These are phyloP conservation scores for Vairimorpha necatrix DNA, from an alignment of 371 early-diverging fungal species.

Conservation along the genomic window DNA sequence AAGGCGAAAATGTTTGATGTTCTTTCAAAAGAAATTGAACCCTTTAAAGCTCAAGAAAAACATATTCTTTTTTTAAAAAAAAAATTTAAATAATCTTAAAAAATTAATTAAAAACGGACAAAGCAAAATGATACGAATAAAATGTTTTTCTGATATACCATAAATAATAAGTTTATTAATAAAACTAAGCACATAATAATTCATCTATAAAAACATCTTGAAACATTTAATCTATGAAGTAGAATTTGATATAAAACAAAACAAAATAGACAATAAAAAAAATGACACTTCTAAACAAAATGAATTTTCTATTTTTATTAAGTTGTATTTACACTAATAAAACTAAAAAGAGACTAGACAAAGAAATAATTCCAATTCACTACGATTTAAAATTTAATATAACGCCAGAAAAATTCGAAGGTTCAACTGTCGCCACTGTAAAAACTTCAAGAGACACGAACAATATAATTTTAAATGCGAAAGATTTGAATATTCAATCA, in stretches of 20 bases:
- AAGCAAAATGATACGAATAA: no score
- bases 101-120: no score
- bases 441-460: neutral
- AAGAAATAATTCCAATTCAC: conserved; percentile 6
- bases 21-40: no score
- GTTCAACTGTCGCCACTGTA: neutral
- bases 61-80: no score
- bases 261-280: neutral
- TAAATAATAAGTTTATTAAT: no score
- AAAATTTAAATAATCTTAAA: no score
- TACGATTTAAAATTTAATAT: conserved; percentile 21
- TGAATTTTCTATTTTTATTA: neutral
- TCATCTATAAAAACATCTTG: neutral
- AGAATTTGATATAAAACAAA: neutral
- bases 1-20: no score
- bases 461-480: conserved; percentile 20
- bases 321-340: neutral
- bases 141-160: no score
- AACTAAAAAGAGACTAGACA: neutral
- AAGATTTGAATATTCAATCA: neutral
- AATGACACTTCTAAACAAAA: neutral
- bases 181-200: no score
- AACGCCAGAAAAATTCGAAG: conserved; percentile 10
- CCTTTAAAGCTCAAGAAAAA: no score
- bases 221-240: neutral